Percentiles rank a stretch among this genome's conserved stretches.
Conservation (phyloP, 352 stramenopile genomes). For the Elongisporangium undulatum region DNA sequence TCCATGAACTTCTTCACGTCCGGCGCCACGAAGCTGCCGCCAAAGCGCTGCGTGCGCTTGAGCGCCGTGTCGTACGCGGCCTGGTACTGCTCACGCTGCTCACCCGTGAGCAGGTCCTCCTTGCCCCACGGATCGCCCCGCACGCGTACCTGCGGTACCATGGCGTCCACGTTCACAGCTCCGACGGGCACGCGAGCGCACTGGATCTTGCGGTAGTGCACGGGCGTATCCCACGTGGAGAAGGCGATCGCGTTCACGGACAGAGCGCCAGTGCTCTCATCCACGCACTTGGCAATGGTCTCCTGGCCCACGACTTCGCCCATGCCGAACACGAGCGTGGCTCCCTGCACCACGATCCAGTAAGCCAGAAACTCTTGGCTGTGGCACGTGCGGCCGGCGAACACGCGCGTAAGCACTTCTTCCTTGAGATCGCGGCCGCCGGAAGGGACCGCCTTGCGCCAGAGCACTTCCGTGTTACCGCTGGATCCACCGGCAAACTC, state of each 20-base stretch:
- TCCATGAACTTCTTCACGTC: conserved; percentile 79
- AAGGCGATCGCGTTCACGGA: conserved; percentile 43
- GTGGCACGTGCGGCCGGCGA: conserved; percentile 66
- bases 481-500: conserved; percentile 63
- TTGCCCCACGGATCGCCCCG: conserved; percentile 49
- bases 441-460: conserved; percentile 36
- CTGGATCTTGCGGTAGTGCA: conserved; percentile 42
- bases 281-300: conserved; percentile 42
- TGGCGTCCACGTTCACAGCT: conserved; percentile 29
- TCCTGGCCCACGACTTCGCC: conserved; percentile 50
- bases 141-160: conserved; percentile 48
- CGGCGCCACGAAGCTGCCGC: conserved; percentile 47
- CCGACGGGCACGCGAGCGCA: conserved; percentile 27
- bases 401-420: conserved; percentile 50
- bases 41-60: conserved; percentile 61
- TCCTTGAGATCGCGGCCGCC: conserved; percentile 27
- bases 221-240: conserved; percentile 62
- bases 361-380: conserved; percentile 57
- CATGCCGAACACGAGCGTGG: conserved; percentile 41
- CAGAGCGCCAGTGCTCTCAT: conserved; percentile 21
- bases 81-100: conserved; percentile 49
- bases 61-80: conserved; percentile 34
- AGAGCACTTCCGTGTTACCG: conserved; percentile 73
- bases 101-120: conserved; percentile 48
- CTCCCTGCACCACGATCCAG: conserved; percentile 55